These are phyloP conservation scores for Diversispora epigaea DNA, from an alignment of 192 early-diverging fungal species.

Conservation along the genomic window DNA sequence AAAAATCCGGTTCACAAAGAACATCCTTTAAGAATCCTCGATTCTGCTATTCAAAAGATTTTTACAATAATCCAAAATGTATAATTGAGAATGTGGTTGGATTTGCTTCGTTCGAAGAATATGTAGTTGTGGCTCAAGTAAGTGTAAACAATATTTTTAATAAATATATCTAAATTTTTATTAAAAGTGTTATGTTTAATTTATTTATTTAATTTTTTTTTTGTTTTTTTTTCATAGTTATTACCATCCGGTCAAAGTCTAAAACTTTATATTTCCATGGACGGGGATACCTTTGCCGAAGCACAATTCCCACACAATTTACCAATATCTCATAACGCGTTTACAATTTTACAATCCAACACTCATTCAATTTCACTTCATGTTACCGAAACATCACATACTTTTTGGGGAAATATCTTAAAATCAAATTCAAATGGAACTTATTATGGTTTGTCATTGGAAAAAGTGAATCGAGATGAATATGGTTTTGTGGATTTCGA, in stretches of 20 bases:
- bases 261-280: slow-evolving; percentile 63
- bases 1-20: slow-evolving; percentile 59
- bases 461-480: slow-evolving; percentile 77
- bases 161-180: not conserved
- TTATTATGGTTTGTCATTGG: slow-evolving; percentile 72
- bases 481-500: slow-evolving; percentile 85
- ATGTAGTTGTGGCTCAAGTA: slow-evolving; percentile 76
- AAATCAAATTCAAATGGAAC: slow-evolving; percentile 89
- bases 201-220: not conserved
- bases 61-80: slow-evolving; percentile 49
- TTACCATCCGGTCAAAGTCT: slow-evolving; percentile 46
- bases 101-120: slow-evolving; percentile 75
- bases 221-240: slow-evolving; percentile 23
- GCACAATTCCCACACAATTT: slow-evolving; percentile 80
- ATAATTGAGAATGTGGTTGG: slow-evolving; percentile 74
- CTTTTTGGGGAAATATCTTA: slow-evolving; percentile 84
- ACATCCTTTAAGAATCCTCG: slow-evolving; percentile 53
- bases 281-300: slow-evolving; percentile 67
- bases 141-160: not conserved
- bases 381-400: slow-evolving; percentile 59
- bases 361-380: slow-evolving; percentile 64
- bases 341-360: slow-evolving; percentile 70
- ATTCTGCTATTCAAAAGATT: slow-evolving; percentile 62
- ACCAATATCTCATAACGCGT: slow-evolving; percentile 54
- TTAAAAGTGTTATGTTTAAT: not conserved